Evolutionary conservation across 2,329 filamentous ascomycete species (phyloP).

Genomic region (Colletotrichum echinochloae): DNA sequence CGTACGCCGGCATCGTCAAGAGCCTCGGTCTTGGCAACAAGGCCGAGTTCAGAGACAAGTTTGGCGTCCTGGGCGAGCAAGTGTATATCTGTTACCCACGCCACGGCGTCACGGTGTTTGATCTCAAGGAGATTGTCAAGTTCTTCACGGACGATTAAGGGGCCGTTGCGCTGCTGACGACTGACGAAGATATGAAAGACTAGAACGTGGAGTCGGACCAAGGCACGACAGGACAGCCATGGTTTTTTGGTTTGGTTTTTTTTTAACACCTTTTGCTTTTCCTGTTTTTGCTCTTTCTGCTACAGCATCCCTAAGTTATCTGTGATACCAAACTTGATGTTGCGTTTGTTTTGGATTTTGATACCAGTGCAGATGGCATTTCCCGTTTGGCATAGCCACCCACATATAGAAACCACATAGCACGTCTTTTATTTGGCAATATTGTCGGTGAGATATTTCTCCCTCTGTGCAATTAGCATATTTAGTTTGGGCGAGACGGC

Average conservation of each 20-base stretch:
- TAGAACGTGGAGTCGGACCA: not conserved
- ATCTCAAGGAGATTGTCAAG: conserved; percentile 86
- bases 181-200: not conserved
- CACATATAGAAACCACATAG: not conserved
- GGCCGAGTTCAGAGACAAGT: conserved; percentile 90
- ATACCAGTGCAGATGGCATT: conserved; percentile 32
- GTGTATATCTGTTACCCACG: conserved; percentile 92
- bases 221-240: not conserved
- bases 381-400: conserved; percentile 2
- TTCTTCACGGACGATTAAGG: conserved; percentile 81
- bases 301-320: not conserved
- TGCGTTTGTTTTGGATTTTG: not conserved
- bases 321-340: conserved; percentile 21
- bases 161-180: conserved; percentile 1
- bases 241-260: not conserved
- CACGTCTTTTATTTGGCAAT: not conserved
- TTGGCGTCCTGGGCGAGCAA: conserved; percentile 85
- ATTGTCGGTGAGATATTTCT: too few species aligned
- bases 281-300: not conserved
- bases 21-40: conserved; percentile 87
- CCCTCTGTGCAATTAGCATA: not conserved
- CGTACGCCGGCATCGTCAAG: conserved; percentile 84
- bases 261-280: not conserved
- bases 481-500: not conserved
- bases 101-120: conserved; percentile 84